phyloP scores from a whole-genome alignment of 805 yeast species.

The Brettanomyces naardenensis region DNA sequence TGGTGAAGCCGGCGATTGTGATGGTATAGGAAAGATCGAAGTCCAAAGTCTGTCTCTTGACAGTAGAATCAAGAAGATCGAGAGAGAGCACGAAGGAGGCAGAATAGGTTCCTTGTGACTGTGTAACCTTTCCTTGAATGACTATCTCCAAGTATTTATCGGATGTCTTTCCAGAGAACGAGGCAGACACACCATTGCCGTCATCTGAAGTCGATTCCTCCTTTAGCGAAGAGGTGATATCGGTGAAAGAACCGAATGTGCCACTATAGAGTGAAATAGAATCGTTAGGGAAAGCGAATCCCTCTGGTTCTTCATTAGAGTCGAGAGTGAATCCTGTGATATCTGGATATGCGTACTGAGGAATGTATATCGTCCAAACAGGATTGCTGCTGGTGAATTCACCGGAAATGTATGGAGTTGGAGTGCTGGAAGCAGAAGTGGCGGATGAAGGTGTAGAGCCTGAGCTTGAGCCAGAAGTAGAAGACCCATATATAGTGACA shows the following conservation, averaged over 20 bases:
- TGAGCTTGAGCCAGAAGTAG: conserved; percentile 2
- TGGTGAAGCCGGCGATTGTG: neutral
- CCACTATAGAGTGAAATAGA: neutral
- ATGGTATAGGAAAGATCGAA: conserved; percentile 1
- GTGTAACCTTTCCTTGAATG: neutral
- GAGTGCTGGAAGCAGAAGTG: conserved; percentile 1
- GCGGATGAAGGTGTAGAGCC: conserved; percentile 1
- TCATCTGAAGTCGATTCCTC: neutral
- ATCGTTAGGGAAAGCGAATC: neutral
- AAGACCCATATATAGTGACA: conserved; percentile 1
- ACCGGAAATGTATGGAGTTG: conserved; percentile 3
- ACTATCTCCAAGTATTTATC: conserved; percentile 2
- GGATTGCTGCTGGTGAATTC: conserved; percentile 1
- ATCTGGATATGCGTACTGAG: neutral
- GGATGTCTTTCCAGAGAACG: neutral
- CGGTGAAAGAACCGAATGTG: neutral
- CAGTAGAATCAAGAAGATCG: neutral
- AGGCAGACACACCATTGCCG: neutral
- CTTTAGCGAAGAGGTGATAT: neutral
- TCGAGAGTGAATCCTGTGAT: conserved; percentile 2
- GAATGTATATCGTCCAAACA: conserved; percentile 2
- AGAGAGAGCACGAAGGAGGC: conserved; percentile 1
- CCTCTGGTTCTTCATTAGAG: neutral
- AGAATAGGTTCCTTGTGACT: neutral
- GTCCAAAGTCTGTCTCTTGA: conserved; percentile 2